These are phyloP conservation scores for Euphorbia lathyris DNA, from an alignment of 345 rosid species.

Conservation along the genomic window DNA sequence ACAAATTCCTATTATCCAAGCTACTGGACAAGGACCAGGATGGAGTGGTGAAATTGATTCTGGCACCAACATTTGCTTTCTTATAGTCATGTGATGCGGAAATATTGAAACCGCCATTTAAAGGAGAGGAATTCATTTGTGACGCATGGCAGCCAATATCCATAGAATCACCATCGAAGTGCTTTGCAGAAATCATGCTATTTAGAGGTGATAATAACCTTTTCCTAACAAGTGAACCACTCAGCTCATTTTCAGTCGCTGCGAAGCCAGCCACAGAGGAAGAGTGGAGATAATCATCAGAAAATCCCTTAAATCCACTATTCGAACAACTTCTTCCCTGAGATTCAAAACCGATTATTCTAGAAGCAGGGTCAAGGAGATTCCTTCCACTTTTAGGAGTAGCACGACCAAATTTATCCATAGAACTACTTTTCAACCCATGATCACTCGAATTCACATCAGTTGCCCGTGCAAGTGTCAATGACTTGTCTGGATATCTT, in stretches of 20 bases:
- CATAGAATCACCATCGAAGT: slow-evolving; percentile 51
- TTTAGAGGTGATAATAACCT: slow-evolving; percentile 68
- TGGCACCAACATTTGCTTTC: slow-evolving; percentile 54
- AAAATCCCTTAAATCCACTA: slow-evolving; percentile 30
- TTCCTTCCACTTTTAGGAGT: slow-evolving; percentile 34
- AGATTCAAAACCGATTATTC: slow-evolving; percentile 82
- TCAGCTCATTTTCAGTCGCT: slow-evolving; percentile 42
- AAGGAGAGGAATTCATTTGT: slow-evolving; percentile 34
- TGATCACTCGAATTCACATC: slow-evolving; percentile 42
- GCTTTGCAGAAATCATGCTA: slow-evolving; percentile 50
- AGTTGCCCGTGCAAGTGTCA: slow-evolving; percentile 27
- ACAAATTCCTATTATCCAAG: slow-evolving; percentile 39
- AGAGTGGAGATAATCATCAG: slow-evolving; percentile 30
- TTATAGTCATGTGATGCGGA: slow-evolving; percentile 45
- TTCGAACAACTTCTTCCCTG: slow-evolving; percentile 29
- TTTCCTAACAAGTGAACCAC: slow-evolving; percentile 64
- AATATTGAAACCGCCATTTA: slow-evolving; percentile 25
- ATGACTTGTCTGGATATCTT: slow-evolving; percentile 41
- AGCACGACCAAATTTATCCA: slow-evolving; percentile 32
- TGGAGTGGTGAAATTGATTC: slow-evolving; percentile 28
- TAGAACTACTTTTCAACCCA: slow-evolving; percentile 40
- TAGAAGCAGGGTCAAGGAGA: slow-evolving; percentile 48
- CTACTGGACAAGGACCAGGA: slow-evolving; percentile 43
- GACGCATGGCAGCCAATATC: slow-evolving; percentile 49
- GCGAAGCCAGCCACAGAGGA: slow-evolving; percentile 29